phyloP scores from a whole-genome alignment of 2,329 filamentous ascomycete species.

The Coniella vitis region DNA sequence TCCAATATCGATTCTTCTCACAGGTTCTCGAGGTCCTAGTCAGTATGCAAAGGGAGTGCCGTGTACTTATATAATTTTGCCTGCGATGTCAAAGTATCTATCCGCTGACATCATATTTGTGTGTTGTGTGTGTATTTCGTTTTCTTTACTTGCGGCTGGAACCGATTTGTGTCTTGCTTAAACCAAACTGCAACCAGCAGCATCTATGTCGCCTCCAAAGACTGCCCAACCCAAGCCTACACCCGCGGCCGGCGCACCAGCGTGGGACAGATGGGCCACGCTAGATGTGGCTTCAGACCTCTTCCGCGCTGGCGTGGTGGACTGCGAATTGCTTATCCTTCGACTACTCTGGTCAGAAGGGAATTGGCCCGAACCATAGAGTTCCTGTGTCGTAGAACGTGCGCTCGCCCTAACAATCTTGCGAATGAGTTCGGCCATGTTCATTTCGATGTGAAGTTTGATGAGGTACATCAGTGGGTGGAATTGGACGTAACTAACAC shows the following conservation, averaged over 20 bases:
- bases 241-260: not conserved
- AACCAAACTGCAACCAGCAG: not conserved
- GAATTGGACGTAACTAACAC: conserved; percentile 36
- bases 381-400: not conserved
- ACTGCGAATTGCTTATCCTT: not conserved
- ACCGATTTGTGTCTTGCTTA: not conserved
- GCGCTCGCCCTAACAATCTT: conserved; percentile 25
- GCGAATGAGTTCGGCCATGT: conserved; percentile 42
- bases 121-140: too few relatives aligned
- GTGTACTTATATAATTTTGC: too few relatives aligned
- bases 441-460: conserved; percentile 46
- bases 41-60: too few relatives aligned
- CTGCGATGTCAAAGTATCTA: too few relatives aligned
- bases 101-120: too few relatives aligned
- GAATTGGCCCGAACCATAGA: not conserved
- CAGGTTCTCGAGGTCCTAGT: not conserved
- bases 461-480: conserved; percentile 39
- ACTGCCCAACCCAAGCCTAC: not conserved
- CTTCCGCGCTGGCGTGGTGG: not conserved
- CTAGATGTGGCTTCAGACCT: not conserved
- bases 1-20: not conserved
- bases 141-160: too few relatives aligned
- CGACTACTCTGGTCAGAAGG: not conserved
- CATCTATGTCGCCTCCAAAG: not conserved
- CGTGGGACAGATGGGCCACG: not conserved